phyloP scores from a whole-genome alignment of 129 eudicot genomes.

The Helianthus annuus region HanXRQr2.0-SUNRISE NC_035448.2:137056069-137056568 shows the following conservation, averaged over 20 bases:
- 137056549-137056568: background rate
- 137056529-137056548: no score
- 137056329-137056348: background rate
- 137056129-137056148: conserved; percentile 25
- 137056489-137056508: background rate
- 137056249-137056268: conserved; percentile 25
- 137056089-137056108: background rate
- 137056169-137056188: conserved; percentile 35
- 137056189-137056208: conserved; percentile 29
- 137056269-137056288: conserved; percentile 18
- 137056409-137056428: background rate
- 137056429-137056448: background rate
- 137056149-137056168: conserved; percentile 18
- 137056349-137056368: background rate
- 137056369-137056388: background rate
- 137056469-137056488: background rate
- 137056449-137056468: background rate
- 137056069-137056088: no score
- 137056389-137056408: no score
- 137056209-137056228: conserved; percentile 41
- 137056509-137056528: background rate
- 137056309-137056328: conserved; percentile 1
- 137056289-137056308: background rate
- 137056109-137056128: conserved; percentile 7
- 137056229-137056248: conserved; percentile 14